Evolutionary conservation across 768 basidiomycete species (phyloP), one percentile per base, ranked within the genome.

Genomic region (Suillus cothurnatus): DNA sequence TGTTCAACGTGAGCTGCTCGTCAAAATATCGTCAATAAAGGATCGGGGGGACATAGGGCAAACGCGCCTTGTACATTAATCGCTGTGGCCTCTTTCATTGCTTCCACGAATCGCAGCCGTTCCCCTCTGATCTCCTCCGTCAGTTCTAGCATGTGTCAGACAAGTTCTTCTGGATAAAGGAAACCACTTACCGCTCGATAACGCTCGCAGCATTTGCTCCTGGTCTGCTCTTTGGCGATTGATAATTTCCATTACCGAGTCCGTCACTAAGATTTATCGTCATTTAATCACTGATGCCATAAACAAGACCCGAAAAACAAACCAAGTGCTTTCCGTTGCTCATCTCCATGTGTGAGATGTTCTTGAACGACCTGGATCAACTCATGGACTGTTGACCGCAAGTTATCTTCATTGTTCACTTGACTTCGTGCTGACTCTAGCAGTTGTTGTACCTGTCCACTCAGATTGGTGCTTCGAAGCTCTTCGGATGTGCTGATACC

Each of bases 41-140:
- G 28, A 39, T 57, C 2, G 3, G 21, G 50, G 50, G 4, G 36
- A 36, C 4, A 8, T n/a, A 56, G 41, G 56, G 39, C 11, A 36
- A 19, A 65, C 79, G 72, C 76, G 91, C 92, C 80, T 74, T 92
- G 89, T 3, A 96, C 88, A 68, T 95, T 95, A 70, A 96, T 92
- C 2, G 87, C 86, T 0, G 94, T 96, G 1, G 93, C 94, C 69
- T 94, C 91, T 73, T 92, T 92, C 94, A 95, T 96, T n/a, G 94
- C 93, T 71, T 96, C 94, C 6, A 95, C 92, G 70, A 96, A 95
- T 7, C 92, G 82, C 62, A 95, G 77, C 56, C 93, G 79, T 76
- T 95, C 94, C 1, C 94, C 93, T 61, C 89, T 88, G 61, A 96
- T 95, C 69, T 95, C 94, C 63, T 85, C 84, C 4, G 89, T 89